Conservation (phyloP, 2,329 filamentous ascomycete species). For the Scedosporium dehoogii region DNA sequence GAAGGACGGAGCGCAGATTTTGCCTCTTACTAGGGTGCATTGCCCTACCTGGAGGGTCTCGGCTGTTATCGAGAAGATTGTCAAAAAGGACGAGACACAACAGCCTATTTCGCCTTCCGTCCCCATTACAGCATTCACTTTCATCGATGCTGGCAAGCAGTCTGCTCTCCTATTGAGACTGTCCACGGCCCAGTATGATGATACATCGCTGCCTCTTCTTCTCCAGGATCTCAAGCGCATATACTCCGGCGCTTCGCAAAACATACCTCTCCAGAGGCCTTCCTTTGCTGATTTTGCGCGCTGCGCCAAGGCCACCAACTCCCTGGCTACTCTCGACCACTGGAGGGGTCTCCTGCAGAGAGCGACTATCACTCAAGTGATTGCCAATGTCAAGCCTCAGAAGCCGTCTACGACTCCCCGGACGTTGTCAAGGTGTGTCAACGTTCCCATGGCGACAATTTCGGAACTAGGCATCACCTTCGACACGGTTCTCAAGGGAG, state of each 20-base stretch:
- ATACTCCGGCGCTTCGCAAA: conserved; percentile 24
- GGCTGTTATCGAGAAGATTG: conserved; percentile 26
- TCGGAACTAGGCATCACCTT: conserved; percentile 33
- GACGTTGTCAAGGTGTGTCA: conserved; percentile 28
- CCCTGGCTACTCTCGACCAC: conserved; percentile 29
- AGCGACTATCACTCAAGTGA: conserved; percentile 34
- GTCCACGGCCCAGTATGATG: conserved; percentile 39
- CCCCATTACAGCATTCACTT: conserved; percentile 39
- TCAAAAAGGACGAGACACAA: conserved; percentile 31
- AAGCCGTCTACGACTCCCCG: conserved; percentile 26
- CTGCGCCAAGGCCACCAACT: conserved; percentile 12
- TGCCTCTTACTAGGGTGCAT: conserved; percentile 18
- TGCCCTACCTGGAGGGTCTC: conserved; percentile 30
- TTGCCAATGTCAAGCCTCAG: conserved; percentile 30
- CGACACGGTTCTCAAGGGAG: conserved; percentile 44
- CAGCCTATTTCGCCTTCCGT: conserved; percentile 25
- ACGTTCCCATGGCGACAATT: conserved; percentile 26
- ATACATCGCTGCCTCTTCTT: conserved; percentile 32
- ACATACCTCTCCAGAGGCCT: conserved; percentile 23
- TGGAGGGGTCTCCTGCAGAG: conserved; percentile 35
- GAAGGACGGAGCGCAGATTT: not conserved
- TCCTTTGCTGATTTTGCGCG: conserved; percentile 39
- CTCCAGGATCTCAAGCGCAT: conserved; percentile 38
- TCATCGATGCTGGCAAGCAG: conserved; percentile 36
- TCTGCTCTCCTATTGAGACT: conserved; percentile 37